Conservation (phyloP, 805 yeast species). For the Isabelozyma rhagii region DNA sequence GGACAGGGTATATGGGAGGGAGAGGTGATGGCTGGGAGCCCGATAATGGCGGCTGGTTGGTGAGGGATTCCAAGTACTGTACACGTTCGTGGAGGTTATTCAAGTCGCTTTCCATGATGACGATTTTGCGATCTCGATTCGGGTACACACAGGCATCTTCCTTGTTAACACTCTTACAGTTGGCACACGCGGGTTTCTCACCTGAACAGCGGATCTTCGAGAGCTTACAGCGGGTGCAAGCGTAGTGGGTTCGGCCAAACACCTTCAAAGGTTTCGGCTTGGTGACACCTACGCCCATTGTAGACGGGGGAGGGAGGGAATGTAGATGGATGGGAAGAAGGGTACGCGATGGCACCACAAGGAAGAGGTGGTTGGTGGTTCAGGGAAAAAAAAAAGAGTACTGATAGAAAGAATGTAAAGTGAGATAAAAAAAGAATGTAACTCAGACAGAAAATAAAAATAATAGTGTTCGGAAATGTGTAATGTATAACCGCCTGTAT, state of each 20-base stretch:
- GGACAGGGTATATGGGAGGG: too few relatives aligned
- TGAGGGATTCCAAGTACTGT: constrained; percentile 20
- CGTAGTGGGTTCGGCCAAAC: constrained; percentile 41
- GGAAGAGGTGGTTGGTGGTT: too few relatives aligned
- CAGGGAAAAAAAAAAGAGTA: too few relatives aligned
- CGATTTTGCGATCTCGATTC: constrained; percentile 36
- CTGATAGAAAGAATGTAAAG: too few relatives aligned
- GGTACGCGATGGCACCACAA: too few relatives aligned
- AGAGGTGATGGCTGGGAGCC: background rate
- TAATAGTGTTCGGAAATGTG: too few relatives aligned
- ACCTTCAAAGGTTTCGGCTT: constrained; percentile 36
- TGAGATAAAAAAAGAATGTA: too few relatives aligned
- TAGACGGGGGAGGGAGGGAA: background rate
- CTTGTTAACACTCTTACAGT: constrained; percentile 32
- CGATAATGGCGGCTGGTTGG: background rate
- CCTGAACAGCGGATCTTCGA: constrained; percentile 42
- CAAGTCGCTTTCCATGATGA: constrained; percentile 41
- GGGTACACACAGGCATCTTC: constrained; percentile 34
- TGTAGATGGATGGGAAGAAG: too few relatives aligned
- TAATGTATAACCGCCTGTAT: too few relatives aligned
- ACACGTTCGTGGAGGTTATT: constrained; percentile 30
- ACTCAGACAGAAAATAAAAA: too few relatives aligned
- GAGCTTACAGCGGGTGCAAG: constrained; percentile 40
- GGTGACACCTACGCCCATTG: background rate
- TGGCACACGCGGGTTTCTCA: constrained; percentile 38